Conservation (phyloP, 768 basidiomycete genomes). For the Rhodotorula kratochvilovae region DNA sequence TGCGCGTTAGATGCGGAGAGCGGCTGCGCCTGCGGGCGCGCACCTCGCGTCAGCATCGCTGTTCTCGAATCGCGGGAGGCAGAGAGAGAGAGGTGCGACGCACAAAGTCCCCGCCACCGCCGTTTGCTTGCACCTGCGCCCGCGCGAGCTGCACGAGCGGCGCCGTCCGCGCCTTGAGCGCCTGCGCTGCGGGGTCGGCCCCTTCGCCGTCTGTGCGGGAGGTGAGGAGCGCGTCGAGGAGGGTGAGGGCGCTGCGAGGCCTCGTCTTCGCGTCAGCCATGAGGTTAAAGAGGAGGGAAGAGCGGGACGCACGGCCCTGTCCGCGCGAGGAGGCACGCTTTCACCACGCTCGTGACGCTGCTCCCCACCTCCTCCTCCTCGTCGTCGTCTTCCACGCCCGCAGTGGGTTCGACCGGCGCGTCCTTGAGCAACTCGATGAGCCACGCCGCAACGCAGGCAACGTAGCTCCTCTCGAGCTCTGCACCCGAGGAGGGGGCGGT, state of each 20-base stretch:
- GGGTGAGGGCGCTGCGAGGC: not conserved
- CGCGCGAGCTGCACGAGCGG: constrained; percentile 24
- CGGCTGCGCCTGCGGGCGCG: too few species aligned
- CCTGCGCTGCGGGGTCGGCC: not conserved
- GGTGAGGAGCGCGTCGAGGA: constrained; percentile 4
- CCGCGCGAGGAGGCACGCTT: constrained; percentile 10
- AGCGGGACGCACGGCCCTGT: not conserved
- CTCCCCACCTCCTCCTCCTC: not conserved
- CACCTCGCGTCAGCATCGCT: not conserved
- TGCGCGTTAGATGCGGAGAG: not conserved
- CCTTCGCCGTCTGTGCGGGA: not conserved
- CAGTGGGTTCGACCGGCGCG: not conserved
- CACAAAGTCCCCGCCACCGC: not conserved
- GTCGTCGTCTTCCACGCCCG: not conserved
- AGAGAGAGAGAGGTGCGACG: not conserved
- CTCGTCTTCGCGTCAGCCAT: too few species aligned
- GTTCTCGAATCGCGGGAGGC: too few species aligned
- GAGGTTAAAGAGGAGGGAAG: too few species aligned
- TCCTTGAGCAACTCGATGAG: constrained; percentile 14
- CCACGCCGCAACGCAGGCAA: constrained; percentile 1
- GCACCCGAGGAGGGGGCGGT: not conserved
- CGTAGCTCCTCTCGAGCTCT: not conserved
- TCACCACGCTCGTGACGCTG: constrained; percentile 17
- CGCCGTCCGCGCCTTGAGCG: not conserved
- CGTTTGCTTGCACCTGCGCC: not conserved